Base-by-base conservation (phyloP, 2,329 filamentous ascomycete genomes). In the Blumeria graminis region DNA sequence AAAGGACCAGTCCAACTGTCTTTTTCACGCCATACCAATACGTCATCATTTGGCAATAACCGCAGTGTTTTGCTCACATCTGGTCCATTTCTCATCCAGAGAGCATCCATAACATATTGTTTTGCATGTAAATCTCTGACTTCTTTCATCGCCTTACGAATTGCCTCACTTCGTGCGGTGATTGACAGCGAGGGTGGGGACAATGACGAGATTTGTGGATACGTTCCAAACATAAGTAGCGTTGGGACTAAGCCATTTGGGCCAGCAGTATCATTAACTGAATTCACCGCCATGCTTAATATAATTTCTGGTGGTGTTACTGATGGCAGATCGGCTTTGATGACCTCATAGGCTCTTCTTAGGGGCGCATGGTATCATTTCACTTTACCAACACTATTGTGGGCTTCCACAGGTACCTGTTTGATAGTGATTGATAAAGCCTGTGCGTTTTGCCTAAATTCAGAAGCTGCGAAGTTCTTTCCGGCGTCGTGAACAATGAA, bases 71-170 rank as follows among this genome's bases (percentile, higher is more conserved):
- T n/a, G 16, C 50, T 33, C 1, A 45, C 50, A 39, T 36, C 38
- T n/a, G 53, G 53, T 11, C 55, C 41, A 35, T 59, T 59, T 4
- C 52, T 11, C 8, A 22, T 56, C 33, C 41, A 28, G 0, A 59
- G 22, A 9, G 54, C 55, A 16, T 59, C 52, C 9, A 46, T 14
- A 16, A 57, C 22, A 28, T 59, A 1, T 14, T 48, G 22, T 33
- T 33, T 45, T 18, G 50, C 38, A 22, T 36, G 41, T 6, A 53
- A 28, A 6, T 57, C 57, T 13, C 48, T 14, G 28, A 57, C 32
- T 55, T 57, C 56, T 10, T 52, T 56, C 48, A 57, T 58, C 10
- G 57, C 58, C 18, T 58, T 58, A 13, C 51, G 53, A 11, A 58
- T 32, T 6, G 56, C 45, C 6, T 10, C 32, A 51, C 43, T 28